Percentiles rank a stretch among this genome's conserved stretches.
Conservation (phyloP, 73 alveolate species). For the Blepharisma japonicum region DNA sequence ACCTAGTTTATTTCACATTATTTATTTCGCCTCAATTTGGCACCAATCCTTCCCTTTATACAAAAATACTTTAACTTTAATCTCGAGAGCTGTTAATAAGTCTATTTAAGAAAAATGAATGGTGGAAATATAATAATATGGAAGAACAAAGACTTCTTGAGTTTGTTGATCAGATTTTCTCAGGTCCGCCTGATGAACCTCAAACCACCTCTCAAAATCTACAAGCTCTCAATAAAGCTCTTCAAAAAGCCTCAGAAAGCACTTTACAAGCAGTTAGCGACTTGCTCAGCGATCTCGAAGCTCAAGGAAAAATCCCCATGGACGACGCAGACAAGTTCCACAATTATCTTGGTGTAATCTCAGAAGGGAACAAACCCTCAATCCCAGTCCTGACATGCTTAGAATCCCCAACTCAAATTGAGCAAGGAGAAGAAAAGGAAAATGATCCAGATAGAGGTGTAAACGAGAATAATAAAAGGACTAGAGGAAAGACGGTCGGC, state of each 20-base stretch:
- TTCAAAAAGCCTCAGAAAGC: background rate
- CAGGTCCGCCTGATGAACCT: conserved; percentile 25
- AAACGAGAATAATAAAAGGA: too few relatives aligned
- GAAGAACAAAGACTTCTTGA: background rate
- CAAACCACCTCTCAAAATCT: background rate
- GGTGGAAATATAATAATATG: conserved; percentile 13
- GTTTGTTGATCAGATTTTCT: background rate
- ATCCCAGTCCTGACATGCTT: background rate
- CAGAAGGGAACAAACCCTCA: background rate
- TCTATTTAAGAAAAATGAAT: background rate
- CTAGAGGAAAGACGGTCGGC: conserved; percentile 95
- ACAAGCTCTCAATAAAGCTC: background rate
- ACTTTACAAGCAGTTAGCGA: background rate
- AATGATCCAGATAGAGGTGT: conserved; percentile 27
- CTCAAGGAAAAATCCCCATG: background rate
- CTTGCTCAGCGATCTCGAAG: background rate
- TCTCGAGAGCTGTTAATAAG: too few relatives aligned
- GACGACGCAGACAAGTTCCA: background rate
- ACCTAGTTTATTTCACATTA: too few relatives aligned
- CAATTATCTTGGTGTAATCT: background rate
- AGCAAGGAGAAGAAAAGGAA: too few relatives aligned
- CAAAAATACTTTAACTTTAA: too few relatives aligned
- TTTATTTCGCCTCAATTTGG: too few relatives aligned
- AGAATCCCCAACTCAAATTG: too few relatives aligned
- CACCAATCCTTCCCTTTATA: too few relatives aligned